These are phyloP conservation scores for Colletotrichum caudatum DNA, from an alignment of 2,329 filamentous ascomycete species.

Conservation along the genomic window DNA sequence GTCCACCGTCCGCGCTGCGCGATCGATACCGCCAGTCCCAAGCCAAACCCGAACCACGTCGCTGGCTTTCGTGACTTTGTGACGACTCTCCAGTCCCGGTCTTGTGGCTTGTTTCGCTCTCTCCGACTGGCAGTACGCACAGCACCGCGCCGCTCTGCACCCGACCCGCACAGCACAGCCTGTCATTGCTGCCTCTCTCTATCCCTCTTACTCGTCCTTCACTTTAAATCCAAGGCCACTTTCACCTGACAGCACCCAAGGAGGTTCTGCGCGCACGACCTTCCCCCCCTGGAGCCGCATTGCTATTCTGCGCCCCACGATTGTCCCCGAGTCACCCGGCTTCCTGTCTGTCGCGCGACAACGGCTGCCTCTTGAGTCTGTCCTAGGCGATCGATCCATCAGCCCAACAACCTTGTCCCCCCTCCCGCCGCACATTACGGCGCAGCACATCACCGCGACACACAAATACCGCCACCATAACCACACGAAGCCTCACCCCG, in stretches of 20 bases:
- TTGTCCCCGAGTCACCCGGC: not conserved
- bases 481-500: conserved; percentile 35
- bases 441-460: not conserved
- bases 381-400: conserved; percentile 25
- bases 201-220: not conserved
- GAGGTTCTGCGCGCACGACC: conserved; percentile 9
- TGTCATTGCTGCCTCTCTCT: conserved; percentile 14
- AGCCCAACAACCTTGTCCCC: conserved; percentile 13
- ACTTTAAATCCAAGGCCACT: conserved; percentile 2
- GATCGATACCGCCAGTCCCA: conserved; percentile 30
- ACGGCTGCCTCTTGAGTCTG: conserved; percentile 15
- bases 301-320: conserved; percentile 12
- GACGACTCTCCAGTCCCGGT: conserved; percentile 38
- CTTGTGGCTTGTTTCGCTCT: conserved; percentile 42
- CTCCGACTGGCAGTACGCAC: conserved; percentile 22
- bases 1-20: conserved; percentile 3
- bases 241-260: conserved; percentile 5
- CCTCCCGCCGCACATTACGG: conserved; percentile 29
- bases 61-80: conserved; percentile 28
- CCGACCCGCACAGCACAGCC: too few species aligned
- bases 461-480: not conserved
- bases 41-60: conserved; percentile 27
- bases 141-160: not conserved
- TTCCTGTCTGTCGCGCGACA: conserved; percentile 20
- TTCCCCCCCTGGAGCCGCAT: not conserved